Base-by-base conservation (phyloP, 805 yeast species). In the Barnettozyma populi region DNA sequence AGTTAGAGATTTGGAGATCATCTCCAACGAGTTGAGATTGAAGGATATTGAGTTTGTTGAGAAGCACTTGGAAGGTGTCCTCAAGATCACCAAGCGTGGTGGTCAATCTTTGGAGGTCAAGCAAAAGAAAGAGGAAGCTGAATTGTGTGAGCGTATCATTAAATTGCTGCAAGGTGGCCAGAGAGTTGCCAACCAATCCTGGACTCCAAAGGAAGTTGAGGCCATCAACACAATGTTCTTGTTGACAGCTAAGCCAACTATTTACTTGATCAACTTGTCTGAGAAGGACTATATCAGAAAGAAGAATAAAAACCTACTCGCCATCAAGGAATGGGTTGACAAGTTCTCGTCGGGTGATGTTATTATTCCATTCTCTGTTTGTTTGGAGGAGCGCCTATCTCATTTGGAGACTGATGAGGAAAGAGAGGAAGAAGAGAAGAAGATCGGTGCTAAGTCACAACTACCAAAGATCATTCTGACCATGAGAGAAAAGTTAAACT, bases 11-110 rank as follows among this genome's bases (percentile, higher is more conserved):
- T 79, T 94, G 71, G 94, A 87, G 56, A 92, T 94, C 66, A 88
- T 94, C 65, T 76, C 78, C 57, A 87, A 86, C 55, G 99, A 94
- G 75, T 80, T 94, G 70, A 84, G 97, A 73, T 78, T 92, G 66
- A 94, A 94, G 74, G 99, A 94, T 71, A 90, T 94, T 59, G 99
- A 94, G 72, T 94, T 94, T 64, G 85, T 90, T 56, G 81, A 81
- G 62, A 90, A 88, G 75, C 84, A 83, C 67, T 79, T 77, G 64
- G 95, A 78, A 74, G 82, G 78, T 62, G 78, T 82, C 56, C 89
- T 80, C 67, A 87, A 83, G 75, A 78, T 82, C 68, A 84, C 86
- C 68, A 84, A 73, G 73, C 84, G 87, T 74, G 96, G 94, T 64
- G 96, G 89, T 52, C 96, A 86, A 69, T 79, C 88, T 35, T 73